These are phyloP conservation scores for Ashbya aceris DNA, from an alignment of 1,139 yeast genomes.

Conservation along the genomic window DNA sequence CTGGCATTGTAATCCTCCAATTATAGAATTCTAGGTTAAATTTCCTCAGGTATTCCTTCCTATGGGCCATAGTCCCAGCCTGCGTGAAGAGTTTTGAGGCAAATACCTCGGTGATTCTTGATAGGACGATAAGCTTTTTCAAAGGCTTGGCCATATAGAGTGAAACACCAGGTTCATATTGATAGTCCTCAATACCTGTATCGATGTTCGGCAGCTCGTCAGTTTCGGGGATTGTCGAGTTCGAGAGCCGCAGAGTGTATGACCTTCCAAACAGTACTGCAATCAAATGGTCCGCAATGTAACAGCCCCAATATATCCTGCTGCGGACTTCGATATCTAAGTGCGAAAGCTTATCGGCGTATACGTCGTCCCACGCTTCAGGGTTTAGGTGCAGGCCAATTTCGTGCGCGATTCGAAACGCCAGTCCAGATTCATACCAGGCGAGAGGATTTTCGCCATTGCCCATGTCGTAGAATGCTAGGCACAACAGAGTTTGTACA, in stretches of 20 bases:
- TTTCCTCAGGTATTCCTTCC: constrained; percentile 28
- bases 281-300: constrained; percentile 51
- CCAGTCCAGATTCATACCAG: constrained; percentile 55
- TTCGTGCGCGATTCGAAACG: constrained; percentile 54
- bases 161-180: constrained; percentile 24
- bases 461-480: constrained; percentile 51
- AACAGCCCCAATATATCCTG: constrained; percentile 56
- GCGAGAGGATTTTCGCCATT: constrained; percentile 48
- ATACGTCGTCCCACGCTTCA: constrained; percentile 38
- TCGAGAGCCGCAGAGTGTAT: constrained; percentile 41
- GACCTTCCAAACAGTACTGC: constrained; percentile 49
- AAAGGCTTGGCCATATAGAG: constrained; percentile 36
- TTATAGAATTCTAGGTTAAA: constrained; percentile 39
- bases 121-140: constrained; percentile 40
- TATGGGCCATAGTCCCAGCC: constrained; percentile 16
- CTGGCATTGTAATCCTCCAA: constrained; percentile 40
- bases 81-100: constrained; percentile 26
- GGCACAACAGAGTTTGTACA: constrained; percentile 41
- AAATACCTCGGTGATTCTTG: constrained; percentile 46
- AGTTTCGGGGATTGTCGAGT: constrained; percentile 51
- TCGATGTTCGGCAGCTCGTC: constrained; percentile 49
- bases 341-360: constrained; percentile 24
- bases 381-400: constrained; percentile 54
- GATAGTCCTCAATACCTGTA: constrained; percentile 37
- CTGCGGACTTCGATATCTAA: constrained; percentile 45